These are phyloP conservation scores for Kitagawia praeruptora DNA, from an alignment of 129 eudicot species.

Conservation along the genomic window DNA sequence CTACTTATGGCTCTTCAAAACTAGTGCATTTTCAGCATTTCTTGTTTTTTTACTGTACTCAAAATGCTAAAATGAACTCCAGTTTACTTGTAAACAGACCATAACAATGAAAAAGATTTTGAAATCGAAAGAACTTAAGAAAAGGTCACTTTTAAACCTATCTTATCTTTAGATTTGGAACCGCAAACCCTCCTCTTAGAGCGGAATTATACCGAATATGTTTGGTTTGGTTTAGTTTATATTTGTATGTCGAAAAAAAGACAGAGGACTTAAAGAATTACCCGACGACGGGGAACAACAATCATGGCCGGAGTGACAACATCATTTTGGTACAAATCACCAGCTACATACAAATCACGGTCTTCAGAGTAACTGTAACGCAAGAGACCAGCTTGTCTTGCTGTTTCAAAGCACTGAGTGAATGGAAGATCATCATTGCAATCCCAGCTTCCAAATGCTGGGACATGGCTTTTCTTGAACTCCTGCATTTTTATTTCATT, in stretches of 20 bases:
- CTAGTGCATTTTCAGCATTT: not conserved
- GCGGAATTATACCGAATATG: no score
- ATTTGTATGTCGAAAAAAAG: not conserved
- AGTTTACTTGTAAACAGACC: no score
- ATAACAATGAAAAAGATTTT: not conserved
- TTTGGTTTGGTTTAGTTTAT: no score
- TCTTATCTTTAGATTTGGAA: no score
- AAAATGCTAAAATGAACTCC: no score
- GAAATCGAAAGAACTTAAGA: not conserved
- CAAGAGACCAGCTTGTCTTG: slow-evolving; percentile 61
- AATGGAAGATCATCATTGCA: slow-evolving; percentile 62
- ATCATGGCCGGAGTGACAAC: slow-evolving; percentile 90
- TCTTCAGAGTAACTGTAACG: slow-evolving; percentile 63
- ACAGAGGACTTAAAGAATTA: slow-evolving; percentile 10
- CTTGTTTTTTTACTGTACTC: not conserved
- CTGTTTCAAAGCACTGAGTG: slow-evolving; percentile 87
- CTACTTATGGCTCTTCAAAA: not conserved
- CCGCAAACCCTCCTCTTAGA: no score
- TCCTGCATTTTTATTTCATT: slow-evolving; percentile 23
- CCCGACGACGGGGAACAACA: slow-evolving; percentile 85
- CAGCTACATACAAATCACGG: slow-evolving; percentile 89
- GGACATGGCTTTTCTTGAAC: slow-evolving; percentile 55
- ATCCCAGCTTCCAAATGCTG: slow-evolving; percentile 97
- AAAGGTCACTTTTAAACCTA: not conserved
- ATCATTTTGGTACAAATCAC: slow-evolving; percentile 81